Conservation (phyloP, 306 rosid genomes). For the Canavalia gladiata region DNA sequence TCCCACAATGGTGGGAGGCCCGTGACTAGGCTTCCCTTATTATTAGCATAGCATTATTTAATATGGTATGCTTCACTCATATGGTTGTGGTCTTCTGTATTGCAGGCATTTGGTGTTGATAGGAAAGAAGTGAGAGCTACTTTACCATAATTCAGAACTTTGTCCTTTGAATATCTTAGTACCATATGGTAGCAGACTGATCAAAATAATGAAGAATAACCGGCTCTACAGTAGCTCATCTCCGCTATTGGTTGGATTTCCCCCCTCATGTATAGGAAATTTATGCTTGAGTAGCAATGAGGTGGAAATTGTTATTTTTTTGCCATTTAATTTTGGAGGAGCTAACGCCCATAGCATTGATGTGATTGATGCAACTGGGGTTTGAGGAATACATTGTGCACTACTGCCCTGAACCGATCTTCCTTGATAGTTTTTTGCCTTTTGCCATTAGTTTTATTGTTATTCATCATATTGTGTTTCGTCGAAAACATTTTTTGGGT, state of each 20-base stretch:
- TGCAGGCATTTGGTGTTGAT: constrained; percentile 82
- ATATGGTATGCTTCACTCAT: constrained; percentile 29
- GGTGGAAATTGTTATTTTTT: constrained; percentile 48
- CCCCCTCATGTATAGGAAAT: constrained; percentile 54
- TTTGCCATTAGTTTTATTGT: constrained; percentile 25
- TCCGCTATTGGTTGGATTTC: constrained; percentile 44
- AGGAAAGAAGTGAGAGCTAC: constrained; percentile 79
- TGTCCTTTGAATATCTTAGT: constrained; percentile 23
- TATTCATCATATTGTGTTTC: constrained; percentile 17
- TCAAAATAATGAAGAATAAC: constrained; percentile 56
- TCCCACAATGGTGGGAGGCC: neutral
- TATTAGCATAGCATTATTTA: constrained; percentile 1
- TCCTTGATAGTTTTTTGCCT: constrained; percentile 9
- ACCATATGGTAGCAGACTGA: constrained; percentile 27
- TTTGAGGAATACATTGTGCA: constrained; percentile 46
- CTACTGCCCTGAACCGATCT: constrained; percentile 4
- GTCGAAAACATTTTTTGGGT: constrained; percentile 11
- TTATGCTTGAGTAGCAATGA: constrained; percentile 52
- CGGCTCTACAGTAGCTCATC: constrained; percentile 47
- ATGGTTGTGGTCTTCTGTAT: constrained; percentile 34
- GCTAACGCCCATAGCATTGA: constrained; percentile 38
- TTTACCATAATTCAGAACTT: constrained; percentile 62
- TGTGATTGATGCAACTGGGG: constrained; percentile 45
- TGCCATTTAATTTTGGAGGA: constrained; percentile 54
- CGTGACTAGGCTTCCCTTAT: neutral